phyloP scores from a whole-genome alignment of 2,329 filamentous ascomycete genomes.

The Beauveria varroae region DNA sequence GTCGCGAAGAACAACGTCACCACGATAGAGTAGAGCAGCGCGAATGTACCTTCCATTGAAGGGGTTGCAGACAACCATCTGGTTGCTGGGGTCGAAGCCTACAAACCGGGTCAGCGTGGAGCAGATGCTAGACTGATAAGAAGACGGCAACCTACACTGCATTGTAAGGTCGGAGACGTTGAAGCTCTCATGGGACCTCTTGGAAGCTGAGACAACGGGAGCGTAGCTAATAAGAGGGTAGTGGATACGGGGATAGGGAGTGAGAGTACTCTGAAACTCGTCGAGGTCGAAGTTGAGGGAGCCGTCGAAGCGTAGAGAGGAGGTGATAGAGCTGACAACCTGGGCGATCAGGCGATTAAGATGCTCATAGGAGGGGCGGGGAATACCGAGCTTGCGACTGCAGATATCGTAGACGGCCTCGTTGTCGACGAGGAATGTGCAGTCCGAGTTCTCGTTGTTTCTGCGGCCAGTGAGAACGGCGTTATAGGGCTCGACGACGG shows the following conservation, averaged over 20 bases:
- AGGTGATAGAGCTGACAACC: slow-evolving; percentile 68
- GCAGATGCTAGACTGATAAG: not conserved
- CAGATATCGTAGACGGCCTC: slow-evolving; percentile 71
- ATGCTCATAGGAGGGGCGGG: slow-evolving; percentile 62
- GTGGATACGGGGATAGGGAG: slow-evolving; percentile 67
- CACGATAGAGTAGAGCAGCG: slow-evolving; percentile 63
- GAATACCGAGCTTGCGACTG: slow-evolving; percentile 62
- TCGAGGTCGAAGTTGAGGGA: slow-evolving; percentile 68
- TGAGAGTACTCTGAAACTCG: slow-evolving; percentile 72
- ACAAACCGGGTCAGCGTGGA: slow-evolving; percentile 18
- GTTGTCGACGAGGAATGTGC: slow-evolving; percentile 70
- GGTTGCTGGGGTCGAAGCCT: slow-evolving; percentile 73
- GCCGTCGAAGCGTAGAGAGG: slow-evolving; percentile 64
- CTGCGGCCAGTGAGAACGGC: slow-evolving; percentile 66
- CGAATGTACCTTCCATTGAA: slow-evolving; percentile 74
- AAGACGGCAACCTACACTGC: slow-evolving; percentile 49
- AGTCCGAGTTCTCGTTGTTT: slow-evolving; percentile 72
- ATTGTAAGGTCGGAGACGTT: slow-evolving; percentile 72
- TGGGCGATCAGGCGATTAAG: slow-evolving; percentile 67
- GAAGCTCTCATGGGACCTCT: slow-evolving; percentile 82
- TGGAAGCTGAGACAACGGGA: slow-evolving; percentile 62
- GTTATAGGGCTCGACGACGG: slow-evolving; percentile 69
- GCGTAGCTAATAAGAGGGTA: slow-evolving; percentile 68
- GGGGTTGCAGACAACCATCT: slow-evolving; percentile 70
- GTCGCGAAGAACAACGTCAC: slow-evolving; percentile 63